Conservation (phyloP, 371 early-diverging fungal genomes). For the Syncephalastrum racemosum region DNA sequence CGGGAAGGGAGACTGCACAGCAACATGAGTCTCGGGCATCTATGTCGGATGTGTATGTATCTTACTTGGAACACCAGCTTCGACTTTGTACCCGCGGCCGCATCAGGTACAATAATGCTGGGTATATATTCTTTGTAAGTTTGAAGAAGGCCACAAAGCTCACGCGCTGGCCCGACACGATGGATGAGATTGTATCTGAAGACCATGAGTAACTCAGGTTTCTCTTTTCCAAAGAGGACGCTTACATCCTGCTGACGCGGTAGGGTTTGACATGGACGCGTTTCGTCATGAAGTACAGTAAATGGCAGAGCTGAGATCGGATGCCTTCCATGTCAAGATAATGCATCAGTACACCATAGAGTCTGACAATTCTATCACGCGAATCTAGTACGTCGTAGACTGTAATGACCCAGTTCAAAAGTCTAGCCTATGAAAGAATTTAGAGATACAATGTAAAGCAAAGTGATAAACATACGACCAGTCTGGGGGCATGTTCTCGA, state of each 20-base stretch:
- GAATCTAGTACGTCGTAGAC: constrained; percentile 50
- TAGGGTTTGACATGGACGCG: constrained; percentile 48
- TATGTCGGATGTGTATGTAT: too few relatives aligned
- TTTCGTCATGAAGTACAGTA: constrained; percentile 53
- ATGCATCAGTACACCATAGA: constrained; percentile 52
- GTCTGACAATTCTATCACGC: constrained; percentile 31
- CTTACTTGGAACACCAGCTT: too few relatives aligned
- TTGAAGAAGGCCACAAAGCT: constrained; percentile 41
- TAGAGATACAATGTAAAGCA: neutral
- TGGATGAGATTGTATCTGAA: too few relatives aligned
- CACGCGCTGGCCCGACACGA: constrained; percentile 31
- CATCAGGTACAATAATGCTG: too few relatives aligned
- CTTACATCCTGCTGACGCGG: constrained; percentile 52
- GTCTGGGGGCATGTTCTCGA: constrained; percentile 16
- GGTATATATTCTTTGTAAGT: constrained; percentile 26
- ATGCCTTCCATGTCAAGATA: constrained; percentile 37
- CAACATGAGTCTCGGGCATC: too few relatives aligned
- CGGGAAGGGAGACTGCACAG: constrained; percentile 41
- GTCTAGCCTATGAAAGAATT: constrained; percentile 21
- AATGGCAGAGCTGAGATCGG: constrained; percentile 52
- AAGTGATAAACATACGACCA: constrained; percentile 21
- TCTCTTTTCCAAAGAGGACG: neutral
- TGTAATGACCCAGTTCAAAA: constrained; percentile 49
- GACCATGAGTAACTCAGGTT: too few relatives aligned
- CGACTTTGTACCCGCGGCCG: too few relatives aligned